Percentiles rank a stretch among this genome's conserved stretches.
phyloP scores from a whole-genome alignment of 306 rosid genomes.

The Macrotyloma uniflorum region DNA sequence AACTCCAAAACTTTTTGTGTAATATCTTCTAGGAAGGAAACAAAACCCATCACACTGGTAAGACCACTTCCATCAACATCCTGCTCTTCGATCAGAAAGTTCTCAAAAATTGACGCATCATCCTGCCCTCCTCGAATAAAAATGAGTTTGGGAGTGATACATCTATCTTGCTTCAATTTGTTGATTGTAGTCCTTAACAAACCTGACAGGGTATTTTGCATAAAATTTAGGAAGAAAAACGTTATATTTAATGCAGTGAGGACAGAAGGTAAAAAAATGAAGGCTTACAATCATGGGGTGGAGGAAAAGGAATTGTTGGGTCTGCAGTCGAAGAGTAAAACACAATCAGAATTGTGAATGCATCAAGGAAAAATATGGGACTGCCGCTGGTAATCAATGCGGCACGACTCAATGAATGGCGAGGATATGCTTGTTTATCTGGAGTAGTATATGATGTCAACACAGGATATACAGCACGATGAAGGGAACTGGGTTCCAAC shows the following conservation, averaged over 20 bases:
- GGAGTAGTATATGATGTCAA: constrained; percentile 84
- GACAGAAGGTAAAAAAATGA: constrained; percentile 1
- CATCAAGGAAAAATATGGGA: constrained; percentile 97
- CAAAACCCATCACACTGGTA: constrained; percentile 84
- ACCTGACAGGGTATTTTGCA: constrained; percentile 57
- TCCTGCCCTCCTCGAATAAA: constrained; percentile 90
- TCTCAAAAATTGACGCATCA: constrained; percentile 84
- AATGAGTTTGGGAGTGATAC: constrained; percentile 88
- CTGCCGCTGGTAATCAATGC: constrained; percentile 95
- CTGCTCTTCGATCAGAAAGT: constrained; percentile 94
- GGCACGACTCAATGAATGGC: constrained; percentile 90
- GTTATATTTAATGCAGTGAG: constrained; percentile 18
- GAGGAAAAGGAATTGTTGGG: constrained; percentile 85
- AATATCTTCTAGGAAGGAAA: constrained; percentile 76
- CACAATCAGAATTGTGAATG: constrained; percentile 85
- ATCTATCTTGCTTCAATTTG: constrained; percentile 83
- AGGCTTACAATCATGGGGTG: constrained; percentile 92
- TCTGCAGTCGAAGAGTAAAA: constrained; percentile 92
- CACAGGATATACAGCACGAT: constrained; percentile 88
- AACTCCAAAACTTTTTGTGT: constrained; percentile 74
- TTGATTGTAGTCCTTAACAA: constrained; percentile 77
- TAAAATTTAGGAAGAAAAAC: constrained; percentile 32
- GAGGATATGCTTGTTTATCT: constrained; percentile 89
- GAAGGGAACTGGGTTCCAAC: constrained; percentile 90
- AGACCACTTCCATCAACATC: constrained; percentile 91